A percentile compares a stretch with the other conserved stretches of the same genome.
Conservation (phyloP, 2,329 filamentous ascomycete genomes). For the Blumeria hordei region DNA sequence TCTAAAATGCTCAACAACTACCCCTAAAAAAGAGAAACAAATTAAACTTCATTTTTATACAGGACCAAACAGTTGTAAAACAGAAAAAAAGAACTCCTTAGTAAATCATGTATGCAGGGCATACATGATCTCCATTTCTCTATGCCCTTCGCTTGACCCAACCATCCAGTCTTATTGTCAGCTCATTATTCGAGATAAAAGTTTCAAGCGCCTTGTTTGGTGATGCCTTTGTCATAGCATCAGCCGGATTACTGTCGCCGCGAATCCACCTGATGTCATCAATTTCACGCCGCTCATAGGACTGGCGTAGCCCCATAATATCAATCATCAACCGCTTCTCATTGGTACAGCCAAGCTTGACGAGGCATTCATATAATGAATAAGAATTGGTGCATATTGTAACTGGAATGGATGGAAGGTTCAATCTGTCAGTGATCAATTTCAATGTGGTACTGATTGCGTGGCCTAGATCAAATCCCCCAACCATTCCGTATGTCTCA, state of each 20-base stretch:
- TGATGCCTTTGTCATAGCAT: not conserved
- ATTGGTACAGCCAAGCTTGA: not conserved
- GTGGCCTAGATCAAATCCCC: slow-evolving; percentile 1
- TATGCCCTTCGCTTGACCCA: too few relatives aligned
- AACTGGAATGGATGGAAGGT: not conserved
- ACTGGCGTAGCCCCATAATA: too few relatives aligned
- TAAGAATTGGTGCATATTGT: not conserved
- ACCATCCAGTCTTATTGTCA: not conserved
- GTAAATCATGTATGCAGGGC: too few relatives aligned
- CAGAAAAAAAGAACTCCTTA: too few relatives aligned
- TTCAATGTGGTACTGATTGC: not conserved
- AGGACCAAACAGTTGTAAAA: too few relatives aligned
- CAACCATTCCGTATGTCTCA: slow-evolving; percentile 3
- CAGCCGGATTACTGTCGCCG: not conserved
- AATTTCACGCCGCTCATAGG: too few relatives aligned
- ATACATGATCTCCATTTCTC: too few relatives aligned
- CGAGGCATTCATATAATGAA: not conserved
- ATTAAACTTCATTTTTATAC: too few relatives aligned
- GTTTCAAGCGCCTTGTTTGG: not conserved
- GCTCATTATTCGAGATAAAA: not conserved
- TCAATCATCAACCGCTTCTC: not conserved
- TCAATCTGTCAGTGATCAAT: not conserved
- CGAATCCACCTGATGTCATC: too few relatives aligned
- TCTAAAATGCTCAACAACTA: too few relatives aligned
- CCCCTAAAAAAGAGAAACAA: too few relatives aligned